Conservation (phyloP, 805 yeast genomes). For the Nakazawaea holstii region DNA sequence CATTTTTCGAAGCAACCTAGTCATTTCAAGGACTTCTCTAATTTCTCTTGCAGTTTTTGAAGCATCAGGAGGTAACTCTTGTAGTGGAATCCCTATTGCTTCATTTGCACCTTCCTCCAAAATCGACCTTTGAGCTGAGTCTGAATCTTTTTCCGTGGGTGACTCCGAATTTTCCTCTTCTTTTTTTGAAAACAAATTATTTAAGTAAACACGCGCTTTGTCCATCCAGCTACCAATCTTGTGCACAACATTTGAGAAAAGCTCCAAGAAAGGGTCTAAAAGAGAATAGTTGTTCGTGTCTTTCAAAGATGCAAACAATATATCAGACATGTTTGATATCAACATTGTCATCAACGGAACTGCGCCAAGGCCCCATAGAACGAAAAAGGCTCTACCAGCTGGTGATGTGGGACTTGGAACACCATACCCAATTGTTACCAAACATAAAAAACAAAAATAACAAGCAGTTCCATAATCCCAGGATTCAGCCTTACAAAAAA, state of each 20-base stretch:
- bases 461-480: slow-evolving; percentile 71
- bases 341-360: slow-evolving; percentile 84
- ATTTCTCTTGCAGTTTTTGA: slow-evolving; percentile 12
- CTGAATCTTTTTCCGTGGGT: background rate
- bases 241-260: background rate
- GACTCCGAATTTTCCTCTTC: background rate
- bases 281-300: slow-evolving; percentile 11
- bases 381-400: slow-evolving; percentile 69
- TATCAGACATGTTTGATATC: slow-evolving; percentile 68
- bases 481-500: slow-evolving; percentile 52
- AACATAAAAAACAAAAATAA: slow-evolving; percentile 73
- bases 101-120: slow-evolving; percentile 1
- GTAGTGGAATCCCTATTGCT: background rate
- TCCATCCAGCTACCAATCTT: background rate
- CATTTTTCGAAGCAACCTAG: slow-evolving; percentile 26
- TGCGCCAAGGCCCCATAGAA: slow-evolving; percentile 76
- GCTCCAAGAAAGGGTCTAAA: background rate
- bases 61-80: slow-evolving; percentile 3
- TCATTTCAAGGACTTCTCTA: slow-evolving; percentile 20
- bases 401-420: slow-evolving; percentile 57
- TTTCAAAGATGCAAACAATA: slow-evolving; percentile 30
- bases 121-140: background rate
- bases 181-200: slow-evolving; percentile 3
- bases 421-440: slow-evolving; percentile 84
- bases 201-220: background rate